Evolutionary conservation across 2,329 filamentous ascomycete genomes (phyloP), one percentile per base, ranked within the genome.

Genomic region (Neonectria hederae): DNA sequence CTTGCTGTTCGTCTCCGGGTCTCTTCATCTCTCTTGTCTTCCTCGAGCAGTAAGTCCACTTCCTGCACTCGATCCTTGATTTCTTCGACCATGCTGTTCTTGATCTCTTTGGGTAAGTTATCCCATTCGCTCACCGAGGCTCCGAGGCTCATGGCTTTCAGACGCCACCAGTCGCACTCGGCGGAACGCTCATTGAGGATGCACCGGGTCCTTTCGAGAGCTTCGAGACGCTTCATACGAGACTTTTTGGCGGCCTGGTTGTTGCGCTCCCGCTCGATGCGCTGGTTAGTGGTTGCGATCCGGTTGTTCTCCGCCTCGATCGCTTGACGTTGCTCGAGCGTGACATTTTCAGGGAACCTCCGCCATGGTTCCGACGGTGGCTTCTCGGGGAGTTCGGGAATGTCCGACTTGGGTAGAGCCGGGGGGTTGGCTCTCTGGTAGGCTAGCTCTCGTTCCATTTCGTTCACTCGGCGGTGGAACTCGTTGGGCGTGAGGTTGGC

Each of bases 181-280:
- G 74, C 65, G 6, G 68, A 59, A 38, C 69, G 63, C 2, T 70
- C 67, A 42, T 74, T 69, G 17, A 73, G 62, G 22, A 78, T 63
- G 3, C 30, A 19, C 2, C 68, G 69, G 8, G 69, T 68, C 11
- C 70, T 63, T 0, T 59, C 51, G 1, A 77, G 67, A 0, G 68
- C 62, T 54, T 79, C 78, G 26, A 76, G 59, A 0, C 78, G 72
- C 21, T 72, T 67, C 21, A 74, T 64, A 0, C 80, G 74, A 11
- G 75, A 77, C 57, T 79, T 76, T 66, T 77, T 78, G 24, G 80
- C 80, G 0, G 80, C 77, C 38, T 69, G 62, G 63, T 80, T 81
- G 71, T 82, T 82, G 5, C 79, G 70, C 45, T 72, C 62, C 2
- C 76, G 71, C 19, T 79, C 75, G 2, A 75, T 51, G 4, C 24